Evolutionary conservation across 1,284 basidiomycete genomes (phyloP), one percentile per base, ranked within the genome.

Genomic region (Ustilago bromivora): DNA sequence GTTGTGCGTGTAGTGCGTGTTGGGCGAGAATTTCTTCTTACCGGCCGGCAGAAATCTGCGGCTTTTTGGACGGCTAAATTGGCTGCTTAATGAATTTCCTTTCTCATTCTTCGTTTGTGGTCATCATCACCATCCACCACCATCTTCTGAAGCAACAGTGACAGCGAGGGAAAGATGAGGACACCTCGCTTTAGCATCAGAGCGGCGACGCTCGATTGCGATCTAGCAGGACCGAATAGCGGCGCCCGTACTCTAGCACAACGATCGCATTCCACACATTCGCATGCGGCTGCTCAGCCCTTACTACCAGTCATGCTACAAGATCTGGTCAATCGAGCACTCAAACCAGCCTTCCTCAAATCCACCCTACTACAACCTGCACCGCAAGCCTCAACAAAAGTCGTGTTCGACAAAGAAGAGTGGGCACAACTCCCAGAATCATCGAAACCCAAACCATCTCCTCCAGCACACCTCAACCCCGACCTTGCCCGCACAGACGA

Each of bases 11-110:
- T 49, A 7, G 19, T 49, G n/a, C n/a, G n/a, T 23, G 8, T 23
- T 31, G 46, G 41, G 7, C 17, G n/a, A 23, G 36, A 43, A 38
- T 35, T 61, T 70, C 73, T 76, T 76, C 68, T 70, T 71, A 71
- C 58, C 73, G 73, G 68, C 73, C 73, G 73, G 40, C n/a, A 52
- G 7, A n/a, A 15, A 34, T 11, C 19, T 7, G 36, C 59, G 69
- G 59, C 63, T 53, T 55, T 28, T 58, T 65, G 63, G 34, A 54
- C 35, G 58, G 62, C 55, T 19, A 55, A 54, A 63, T 51, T n/a
- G 28, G 36, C 31, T 8, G n/a, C 43, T 15, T 34, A 36, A n/a
- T 40, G 19, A 38, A 19, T 36, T 36, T 43, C 12, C 56, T 31
- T 35, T 17, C 2, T 32, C 41, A n/a, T 35, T 13, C 19, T 58